Evolutionary conservation across 345 rosid species (phyloP), one percentile per base, ranked within the genome.

Genomic region (Citrus medica): DNA sequence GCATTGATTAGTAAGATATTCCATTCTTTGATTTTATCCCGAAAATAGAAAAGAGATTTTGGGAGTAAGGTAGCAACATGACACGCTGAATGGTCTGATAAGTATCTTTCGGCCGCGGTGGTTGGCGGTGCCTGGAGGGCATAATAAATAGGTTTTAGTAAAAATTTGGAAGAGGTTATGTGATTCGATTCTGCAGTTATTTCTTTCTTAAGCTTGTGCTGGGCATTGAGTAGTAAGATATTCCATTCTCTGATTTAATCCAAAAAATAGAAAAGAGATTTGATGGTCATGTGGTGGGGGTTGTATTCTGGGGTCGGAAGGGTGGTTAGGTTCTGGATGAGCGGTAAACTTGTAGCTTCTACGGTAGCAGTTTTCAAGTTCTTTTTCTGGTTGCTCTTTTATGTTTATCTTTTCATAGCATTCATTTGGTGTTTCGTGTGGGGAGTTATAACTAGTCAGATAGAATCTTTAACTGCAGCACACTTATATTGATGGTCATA

Each of bases 251-350:
- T 24, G 25, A 16, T 59, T 25, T 35, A 46, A 67, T 24, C 21
- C 30, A 5, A 19, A 27, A 38, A 17, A 74, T 24, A 62, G n/a
- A 59, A 33, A 38, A 65, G 17, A 22, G 17, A 58, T 30, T 16
- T 17, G 33, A 4, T 4, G 33, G 33, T 53, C 58, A 0, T 53
- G 58, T 4, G 58, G 22, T 53, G 58, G 56, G 2, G 21, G 6
- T 48, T 51, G 56, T 51, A 2, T 51, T 51, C 22, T 0, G 21
- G 56, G 21, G 0, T 17, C 0, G 22, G 56, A 17, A 16, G 56
- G 53, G 53, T 13, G 25, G 51, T 73, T 58, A 25, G 58, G 35
- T 74, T 74, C 75, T 72, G 64, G 19, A 72, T 4, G 76, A 71
- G 53, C 7, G 7, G n/a, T 28, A n/a, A 48, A 38, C 48, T 48